phyloP scores from a whole-genome alignment of 2,329 filamentous ascomycete species.

The Emmonsiellopsis sp. region DNA sequence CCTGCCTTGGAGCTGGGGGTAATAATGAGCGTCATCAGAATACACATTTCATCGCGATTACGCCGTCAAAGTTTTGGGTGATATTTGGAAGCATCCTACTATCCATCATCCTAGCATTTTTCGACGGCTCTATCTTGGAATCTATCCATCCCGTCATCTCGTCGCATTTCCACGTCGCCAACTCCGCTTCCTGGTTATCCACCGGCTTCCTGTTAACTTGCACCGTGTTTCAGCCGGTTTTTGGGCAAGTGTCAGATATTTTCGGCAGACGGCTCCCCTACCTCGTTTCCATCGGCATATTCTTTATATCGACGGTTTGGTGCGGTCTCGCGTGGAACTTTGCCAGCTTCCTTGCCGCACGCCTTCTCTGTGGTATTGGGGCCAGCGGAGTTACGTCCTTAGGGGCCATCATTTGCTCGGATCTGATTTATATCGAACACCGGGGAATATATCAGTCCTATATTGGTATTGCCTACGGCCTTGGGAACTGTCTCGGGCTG shows the following conservation, averaged over 20 bases:
- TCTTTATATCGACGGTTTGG: constrained; percentile 58
- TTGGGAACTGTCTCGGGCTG: constrained; percentile 27
- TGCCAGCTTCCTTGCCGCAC: constrained; percentile 58
- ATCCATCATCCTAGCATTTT: constrained; percentile 48
- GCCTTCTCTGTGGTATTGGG: constrained; percentile 62
- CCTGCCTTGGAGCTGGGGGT: background rate
- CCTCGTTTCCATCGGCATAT: constrained; percentile 51
- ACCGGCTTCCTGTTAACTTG: constrained; percentile 69
- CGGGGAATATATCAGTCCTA: constrained; percentile 33
- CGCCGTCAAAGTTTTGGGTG: constrained; percentile 46
- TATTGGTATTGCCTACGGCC: constrained; percentile 27
- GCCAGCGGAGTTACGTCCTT: constrained; percentile 61
- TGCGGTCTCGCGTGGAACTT: constrained; percentile 61
- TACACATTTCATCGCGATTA: constrained; percentile 27
- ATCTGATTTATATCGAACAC: constrained; percentile 62
- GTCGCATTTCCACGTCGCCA: constrained; percentile 66
- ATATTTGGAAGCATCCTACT: constrained; percentile 51
- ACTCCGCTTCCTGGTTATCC: constrained; percentile 71
- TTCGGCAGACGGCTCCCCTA: constrained; percentile 62
- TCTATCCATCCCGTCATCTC: constrained; percentile 73
- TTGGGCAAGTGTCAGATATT: constrained; percentile 64
- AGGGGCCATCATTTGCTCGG: constrained; percentile 52
- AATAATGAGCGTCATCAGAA: background rate
- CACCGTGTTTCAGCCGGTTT: constrained; percentile 64
- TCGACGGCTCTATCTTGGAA: constrained; percentile 73